phyloP scores from a whole-genome alignment of 106 monocot species.

The Apostasia shenzhenica region DNA sequence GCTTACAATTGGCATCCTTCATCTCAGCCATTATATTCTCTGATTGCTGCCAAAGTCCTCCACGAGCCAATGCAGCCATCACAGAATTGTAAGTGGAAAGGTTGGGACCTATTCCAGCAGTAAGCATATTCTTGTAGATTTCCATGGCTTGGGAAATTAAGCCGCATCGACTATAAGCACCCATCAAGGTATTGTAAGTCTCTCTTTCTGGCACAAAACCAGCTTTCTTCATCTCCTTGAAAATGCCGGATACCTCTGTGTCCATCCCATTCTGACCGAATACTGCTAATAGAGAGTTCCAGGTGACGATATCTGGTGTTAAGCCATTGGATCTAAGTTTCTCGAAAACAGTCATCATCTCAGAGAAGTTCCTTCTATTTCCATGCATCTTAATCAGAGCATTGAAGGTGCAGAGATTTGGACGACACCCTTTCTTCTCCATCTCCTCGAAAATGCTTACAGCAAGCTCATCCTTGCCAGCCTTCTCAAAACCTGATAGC shows the following conservation, averaged over 20 bases:
- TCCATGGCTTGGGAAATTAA: constrained; percentile 78
- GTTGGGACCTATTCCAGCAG: constrained; percentile 72
- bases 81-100: constrained; percentile 94
- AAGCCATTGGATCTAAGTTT: constrained; percentile 54
- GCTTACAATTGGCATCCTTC: constrained; percentile 61
- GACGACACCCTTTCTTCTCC: constrained; percentile 50
- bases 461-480: constrained; percentile 69
- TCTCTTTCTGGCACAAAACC: constrained; percentile 95
- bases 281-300: constrained; percentile 87
- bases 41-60: constrained; percentile 76
- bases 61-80: constrained; percentile 88
- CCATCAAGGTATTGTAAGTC: constrained; percentile 88
- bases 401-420: constrained; percentile 92
- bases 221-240: constrained; percentile 98
- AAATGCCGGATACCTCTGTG: constrained; percentile 67
- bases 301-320: constrained; percentile 77
- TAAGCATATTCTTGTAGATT: constrained; percentile 84
- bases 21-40: constrained; percentile 81
- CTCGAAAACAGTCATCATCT: constrained; percentile 85
- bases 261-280: constrained; percentile 94
- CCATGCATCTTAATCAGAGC: constrained; percentile 93
- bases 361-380: constrained; percentile 59
- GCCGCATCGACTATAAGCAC: constrained; percentile 94
- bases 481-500: constrained; percentile 86
- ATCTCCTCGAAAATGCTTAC: constrained; percentile 63